Evolutionary conservation across 495 filamentous ascomycete species (phyloP), one percentile per base, ranked within the genome.

Genomic region (Aspergillus heteromorphus): DNA sequence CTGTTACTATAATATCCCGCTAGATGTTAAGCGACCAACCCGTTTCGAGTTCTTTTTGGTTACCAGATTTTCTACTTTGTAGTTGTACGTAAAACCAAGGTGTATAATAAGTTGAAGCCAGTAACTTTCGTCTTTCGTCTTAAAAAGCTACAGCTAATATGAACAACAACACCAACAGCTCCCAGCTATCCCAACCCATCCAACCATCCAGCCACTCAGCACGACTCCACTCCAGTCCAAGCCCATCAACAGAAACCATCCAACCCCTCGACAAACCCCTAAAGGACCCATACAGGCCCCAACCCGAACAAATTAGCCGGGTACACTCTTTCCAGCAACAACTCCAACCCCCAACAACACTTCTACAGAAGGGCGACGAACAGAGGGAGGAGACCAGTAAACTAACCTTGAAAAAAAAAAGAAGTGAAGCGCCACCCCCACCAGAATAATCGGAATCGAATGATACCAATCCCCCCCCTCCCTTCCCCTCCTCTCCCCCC

Each of bases 391-490:
- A 10, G 19, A 36, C 17, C 51, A 18, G n/a, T n/a, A 57, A 51
- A 83, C 87, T 78, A 64, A 91, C 88, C 80, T 83, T 29, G 72
- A 70, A 75, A 74, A 71, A 78, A 79, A 75, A 73, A 77, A 69
- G 65, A 59, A 64, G 64, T 80, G 85, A 88, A 88, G 84, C 83
- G 80, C 81, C 87, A 79, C 80, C 87, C 89, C 81, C 85, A 82
- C 81, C 87, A 86, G 87, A 90, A 83, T 93, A 83, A 93, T 92
- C 89, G 88, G 92, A 96, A 96, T 97, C 87, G 91, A 95, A 95
- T 96, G 87, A 84, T 90, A 86, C 84, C 79, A 69, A 66, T 65
- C 71, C 66, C 65, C 56, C 45, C 50, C 53, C 49, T 49, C 68
- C 65, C 17, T 8, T 19, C 14, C 14, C 53, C 57, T 48, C 42